Evolutionary conservation across 148 eudicot species (phyloP).

Genomic region (Cornus florida): DNA sequence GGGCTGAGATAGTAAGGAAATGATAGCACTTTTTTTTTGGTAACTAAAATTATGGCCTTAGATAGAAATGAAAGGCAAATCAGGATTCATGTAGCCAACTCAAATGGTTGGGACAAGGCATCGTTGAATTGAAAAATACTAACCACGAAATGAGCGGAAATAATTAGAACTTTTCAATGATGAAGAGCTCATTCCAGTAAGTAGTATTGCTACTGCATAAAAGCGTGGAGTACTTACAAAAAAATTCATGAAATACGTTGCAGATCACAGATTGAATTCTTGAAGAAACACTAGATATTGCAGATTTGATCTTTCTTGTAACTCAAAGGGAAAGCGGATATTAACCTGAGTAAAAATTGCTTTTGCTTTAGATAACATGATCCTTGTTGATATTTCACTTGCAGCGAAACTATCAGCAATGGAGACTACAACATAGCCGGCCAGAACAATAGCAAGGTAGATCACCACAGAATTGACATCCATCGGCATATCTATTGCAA

Average conservation of each 20-base stretch:
- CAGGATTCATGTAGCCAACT: too few relatives aligned
- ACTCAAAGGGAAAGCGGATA: neutral
- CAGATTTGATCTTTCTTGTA: neutral
- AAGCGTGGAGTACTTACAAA: neutral
- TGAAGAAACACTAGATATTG: neutral
- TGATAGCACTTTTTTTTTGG: too few relatives aligned
- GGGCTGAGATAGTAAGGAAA: too few relatives aligned
- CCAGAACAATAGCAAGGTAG: conserved; percentile 88
- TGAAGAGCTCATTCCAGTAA: conserved; percentile 9
- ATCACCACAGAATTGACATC: conserved; percentile 82
- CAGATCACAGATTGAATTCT: neutral
- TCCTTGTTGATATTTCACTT: conserved; percentile 78
- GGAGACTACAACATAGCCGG: conserved; percentile 86
- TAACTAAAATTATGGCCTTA: too few relatives aligned
- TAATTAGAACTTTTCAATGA: neutral
- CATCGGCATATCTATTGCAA: conserved; percentile 99
- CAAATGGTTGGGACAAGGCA: neutral
- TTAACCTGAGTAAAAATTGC: conserved; percentile 95
- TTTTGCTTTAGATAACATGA: conserved; percentile 69
- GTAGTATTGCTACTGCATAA: neutral
- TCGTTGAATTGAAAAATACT: neutral
- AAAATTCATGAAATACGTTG: neutral
- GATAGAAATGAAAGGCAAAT: too few relatives aligned
- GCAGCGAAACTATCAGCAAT: conserved; percentile 99
- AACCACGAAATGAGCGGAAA: neutral